A percentile compares a stretch with the other conserved stretches of the same genome.
phyloP scores from a whole-genome alignment of 2,329 filamentous ascomycete species.

The Colletotrichum tropicale region DNA sequence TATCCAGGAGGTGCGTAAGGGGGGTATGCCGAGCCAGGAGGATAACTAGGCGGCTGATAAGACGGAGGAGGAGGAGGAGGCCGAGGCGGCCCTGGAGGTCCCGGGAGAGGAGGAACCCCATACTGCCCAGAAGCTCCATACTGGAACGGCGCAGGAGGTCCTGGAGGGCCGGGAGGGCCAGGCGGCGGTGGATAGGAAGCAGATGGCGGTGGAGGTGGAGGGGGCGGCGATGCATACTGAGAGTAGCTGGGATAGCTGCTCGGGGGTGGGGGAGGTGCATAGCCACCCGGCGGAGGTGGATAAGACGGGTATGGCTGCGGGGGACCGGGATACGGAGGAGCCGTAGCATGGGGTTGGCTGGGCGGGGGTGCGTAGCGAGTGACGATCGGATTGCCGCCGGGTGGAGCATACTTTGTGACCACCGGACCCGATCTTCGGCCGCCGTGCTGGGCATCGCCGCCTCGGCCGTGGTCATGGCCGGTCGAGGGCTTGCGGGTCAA shows the following conservation, averaged over 20 bases:
- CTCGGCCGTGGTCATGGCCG: neutral
- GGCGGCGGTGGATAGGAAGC: constrained; percentile 3
- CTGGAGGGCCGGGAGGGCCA: neutral
- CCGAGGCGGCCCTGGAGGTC: constrained; percentile 24
- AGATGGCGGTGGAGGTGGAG: neutral
- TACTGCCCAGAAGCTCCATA: constrained; percentile 29
- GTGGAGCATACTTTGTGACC: constrained; percentile 18
- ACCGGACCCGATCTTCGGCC: constrained; percentile 11
- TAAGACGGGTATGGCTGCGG: constrained; percentile 5
- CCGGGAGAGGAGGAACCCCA: constrained; percentile 30
- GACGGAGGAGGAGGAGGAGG: constrained; percentile 14
- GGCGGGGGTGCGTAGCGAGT: constrained; percentile 21
- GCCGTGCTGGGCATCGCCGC: neutral
- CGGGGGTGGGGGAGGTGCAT: constrained; percentile 7
- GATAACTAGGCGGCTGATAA: constrained; percentile 3
- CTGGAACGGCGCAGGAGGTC: neutral
- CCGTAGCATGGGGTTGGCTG: constrained; percentile 3
- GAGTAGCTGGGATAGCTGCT: neutral
- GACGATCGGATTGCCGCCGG: constrained; percentile 11
- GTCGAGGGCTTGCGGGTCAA: constrained; percentile 6
- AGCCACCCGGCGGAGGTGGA: constrained; percentile 1
- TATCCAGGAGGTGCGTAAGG: constrained; percentile 3
- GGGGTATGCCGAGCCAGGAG: neutral
- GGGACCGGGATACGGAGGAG: constrained; percentile 16
- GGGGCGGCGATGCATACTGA: constrained; percentile 1